phyloP scores from a whole-genome alignment of 768 basidiomycete genomes.

The Tephrocybe sp. region DNA sequence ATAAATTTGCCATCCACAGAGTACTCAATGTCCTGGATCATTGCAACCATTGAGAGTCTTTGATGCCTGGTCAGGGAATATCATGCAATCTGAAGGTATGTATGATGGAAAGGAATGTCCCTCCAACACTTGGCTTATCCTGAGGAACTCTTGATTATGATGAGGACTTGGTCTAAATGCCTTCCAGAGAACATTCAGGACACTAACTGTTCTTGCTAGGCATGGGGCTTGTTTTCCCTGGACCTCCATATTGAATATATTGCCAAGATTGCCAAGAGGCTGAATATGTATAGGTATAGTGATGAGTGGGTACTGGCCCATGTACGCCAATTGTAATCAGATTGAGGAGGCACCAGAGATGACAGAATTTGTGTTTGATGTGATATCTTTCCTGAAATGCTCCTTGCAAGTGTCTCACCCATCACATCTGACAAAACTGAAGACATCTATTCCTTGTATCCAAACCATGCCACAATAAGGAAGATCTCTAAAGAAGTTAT shows the following conservation, averaged over 20 bases:
- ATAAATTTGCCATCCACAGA: too few relatives aligned
- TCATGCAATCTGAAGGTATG: background rate
- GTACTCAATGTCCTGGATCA: too few relatives aligned
- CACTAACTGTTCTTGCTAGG: background rate
- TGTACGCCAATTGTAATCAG: too few relatives aligned
- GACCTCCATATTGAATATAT: background rate
- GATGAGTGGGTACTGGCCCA: too few relatives aligned
- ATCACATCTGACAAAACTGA: background rate
- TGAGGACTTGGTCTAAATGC: background rate
- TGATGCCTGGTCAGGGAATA: too few relatives aligned
- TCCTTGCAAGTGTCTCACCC: background rate
- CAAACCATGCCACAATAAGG: constrained; percentile 5
- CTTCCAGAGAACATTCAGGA: background rate
- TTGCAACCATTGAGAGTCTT: too few relatives aligned
- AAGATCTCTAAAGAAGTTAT: constrained; percentile 11
- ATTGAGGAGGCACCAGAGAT: background rate
- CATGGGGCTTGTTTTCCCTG: background rate
- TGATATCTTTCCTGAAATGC: background rate
- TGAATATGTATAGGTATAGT: too few relatives aligned
- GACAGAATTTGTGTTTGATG: background rate
- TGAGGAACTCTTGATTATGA: background rate
- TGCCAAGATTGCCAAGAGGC: too few relatives aligned
- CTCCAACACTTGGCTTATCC: background rate
- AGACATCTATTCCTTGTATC: constrained; percentile 6
- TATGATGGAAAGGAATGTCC: too few relatives aligned